phyloP scores from a whole-genome alignment of 768 basidiomycete genomes.

The Arthromyces matolae region DNA sequence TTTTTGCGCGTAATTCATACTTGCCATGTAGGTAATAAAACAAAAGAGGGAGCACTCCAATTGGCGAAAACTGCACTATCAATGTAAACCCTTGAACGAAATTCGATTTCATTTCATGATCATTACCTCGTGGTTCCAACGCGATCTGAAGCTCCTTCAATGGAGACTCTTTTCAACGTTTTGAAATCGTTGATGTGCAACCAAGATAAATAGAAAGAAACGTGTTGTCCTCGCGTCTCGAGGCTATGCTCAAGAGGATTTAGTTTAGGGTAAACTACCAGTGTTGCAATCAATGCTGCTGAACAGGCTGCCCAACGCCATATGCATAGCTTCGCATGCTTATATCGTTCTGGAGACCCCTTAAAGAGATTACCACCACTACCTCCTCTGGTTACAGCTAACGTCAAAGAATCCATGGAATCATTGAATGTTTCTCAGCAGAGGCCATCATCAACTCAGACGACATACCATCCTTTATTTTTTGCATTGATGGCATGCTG shows the following conservation, averaged over 20 bases:
- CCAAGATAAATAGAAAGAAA: too few species aligned
- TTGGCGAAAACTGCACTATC: constrained; percentile 70
- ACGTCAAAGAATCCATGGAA: constrained; percentile 10
- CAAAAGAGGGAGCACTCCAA: constrained; percentile 80
- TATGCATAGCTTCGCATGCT: constrained; percentile 3
- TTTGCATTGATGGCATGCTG: constrained; percentile 63
- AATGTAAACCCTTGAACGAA: constrained; percentile 23
- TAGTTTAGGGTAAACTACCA: background rate
- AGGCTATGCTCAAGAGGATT: background rate
- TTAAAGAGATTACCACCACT: background rate
- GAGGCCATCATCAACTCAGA: constrained; percentile 39
- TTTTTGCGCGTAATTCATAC: constrained; percentile 1
- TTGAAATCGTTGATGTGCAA: too few species aligned
- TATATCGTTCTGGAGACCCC: constrained; percentile 5
- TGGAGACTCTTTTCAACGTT: too few species aligned
- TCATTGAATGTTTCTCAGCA: constrained; percentile 6
- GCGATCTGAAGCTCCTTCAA: too few species aligned
- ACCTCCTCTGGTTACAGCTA: background rate
- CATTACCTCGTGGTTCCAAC: background rate
- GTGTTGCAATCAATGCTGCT: background rate
- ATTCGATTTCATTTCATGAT: constrained; percentile 1
- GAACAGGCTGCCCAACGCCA: background rate
- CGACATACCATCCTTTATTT: constrained; percentile 58
- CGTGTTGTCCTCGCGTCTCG: constrained; percentile 5
- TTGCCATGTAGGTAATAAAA: constrained; percentile 68